Evolutionary conservation across 345 rosid species (phyloP), one percentile per base, ranked within the genome.

Genomic region (Citrus sp.): DNA sequence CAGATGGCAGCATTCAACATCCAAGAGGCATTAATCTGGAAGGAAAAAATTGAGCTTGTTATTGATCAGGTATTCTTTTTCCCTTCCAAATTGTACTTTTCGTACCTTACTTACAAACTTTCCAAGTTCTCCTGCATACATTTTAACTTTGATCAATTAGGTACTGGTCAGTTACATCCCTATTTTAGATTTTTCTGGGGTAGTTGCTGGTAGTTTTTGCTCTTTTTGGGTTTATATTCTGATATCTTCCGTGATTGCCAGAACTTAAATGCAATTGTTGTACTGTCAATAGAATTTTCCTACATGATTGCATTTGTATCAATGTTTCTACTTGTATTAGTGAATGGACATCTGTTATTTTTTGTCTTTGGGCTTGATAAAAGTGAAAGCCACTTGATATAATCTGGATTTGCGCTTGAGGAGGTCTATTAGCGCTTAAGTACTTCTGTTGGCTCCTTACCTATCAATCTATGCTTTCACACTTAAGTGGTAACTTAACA

Each of bases 1-100:
- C 84, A 97, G 99, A 97, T 97, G 99, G 99, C 99, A 73, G 99
- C 99, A 75, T 97, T 97, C 88, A 97, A 97, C 89, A 94, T 97
- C 81, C 98, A 94, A 82, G 98, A 97, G 86, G 97, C 92, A 73
- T 80, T 92, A 70, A 84, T 85, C 62, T 97, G 99, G 99, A 97
- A 92, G 91, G 98, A 92, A 76, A 94, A 92, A 79, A 88, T 94
- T 75, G 98, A 94, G 87, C 77, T 80, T 78, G 96, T 94, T 49
- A 97, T 97, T 69, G 99, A 97, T 87, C 98, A 89, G 98, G 99
- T 97, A 16, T 80, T 82, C 58, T 81, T 69, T 79, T 27, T 19
- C 40, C 74, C 25, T 4, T 54, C 10, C 70, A 34, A 64, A 64
- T n/a, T 30, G 10, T 24, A 27, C 18, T 4, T 69, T 12, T 14